These are phyloP conservation scores for Sarocladium kiliense DNA, from an alignment of 2,329 filamentous ascomycete species.

Conservation along the genomic window DNA sequence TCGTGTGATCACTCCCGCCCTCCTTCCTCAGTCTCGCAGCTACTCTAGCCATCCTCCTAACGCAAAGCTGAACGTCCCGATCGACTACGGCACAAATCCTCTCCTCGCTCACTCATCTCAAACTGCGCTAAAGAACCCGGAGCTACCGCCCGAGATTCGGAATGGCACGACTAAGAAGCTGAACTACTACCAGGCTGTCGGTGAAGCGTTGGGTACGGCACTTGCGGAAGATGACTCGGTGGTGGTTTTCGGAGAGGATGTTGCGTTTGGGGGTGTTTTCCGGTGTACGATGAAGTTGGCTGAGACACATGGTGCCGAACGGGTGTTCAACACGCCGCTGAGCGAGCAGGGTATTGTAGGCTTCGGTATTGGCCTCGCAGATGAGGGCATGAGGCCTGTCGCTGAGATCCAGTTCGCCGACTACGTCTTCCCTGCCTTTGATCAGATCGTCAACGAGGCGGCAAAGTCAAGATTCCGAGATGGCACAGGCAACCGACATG, in stretches of 20 bases:
- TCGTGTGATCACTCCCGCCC: slow-evolving; percentile 13
- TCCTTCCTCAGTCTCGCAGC: slow-evolving; percentile 19
- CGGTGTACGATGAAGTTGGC: slow-evolving; percentile 88
- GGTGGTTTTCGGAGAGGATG: slow-evolving; percentile 91
- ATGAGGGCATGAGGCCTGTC: slow-evolving; percentile 86
- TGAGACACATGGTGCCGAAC: slow-evolving; percentile 77
- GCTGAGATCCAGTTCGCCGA: slow-evolving; percentile 96
- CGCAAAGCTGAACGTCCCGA: slow-evolving; percentile 72
- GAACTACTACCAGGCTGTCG: slow-evolving; percentile 93
- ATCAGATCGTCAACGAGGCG: slow-evolving; percentile 90
- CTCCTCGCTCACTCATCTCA: slow-evolving; percentile 77
- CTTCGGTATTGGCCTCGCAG: slow-evolving; percentile 85
- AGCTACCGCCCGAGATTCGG: slow-evolving; percentile 62
- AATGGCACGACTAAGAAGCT: slow-evolving; percentile 74
- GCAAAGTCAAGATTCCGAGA: slow-evolving; percentile 82
- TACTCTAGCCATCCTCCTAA: slow-evolving; percentile 56
- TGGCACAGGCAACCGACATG: slow-evolving; percentile 50
- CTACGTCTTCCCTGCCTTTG: slow-evolving; percentile 88
- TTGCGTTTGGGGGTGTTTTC: slow-evolving; percentile 95
- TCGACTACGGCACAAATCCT: slow-evolving; percentile 79
- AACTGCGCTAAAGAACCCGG: slow-evolving; percentile 62
- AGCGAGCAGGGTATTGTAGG: slow-evolving; percentile 93
- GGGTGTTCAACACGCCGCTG: slow-evolving; percentile 95
- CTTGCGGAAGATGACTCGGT: slow-evolving; percentile 80
- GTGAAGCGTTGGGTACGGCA: slow-evolving; percentile 79